A percentile compares a stretch with the other conserved stretches of the same genome.
phyloP scores from a whole-genome alignment of 2,329 filamentous ascomycete species.

The Colletotrichum phormii region DNA sequence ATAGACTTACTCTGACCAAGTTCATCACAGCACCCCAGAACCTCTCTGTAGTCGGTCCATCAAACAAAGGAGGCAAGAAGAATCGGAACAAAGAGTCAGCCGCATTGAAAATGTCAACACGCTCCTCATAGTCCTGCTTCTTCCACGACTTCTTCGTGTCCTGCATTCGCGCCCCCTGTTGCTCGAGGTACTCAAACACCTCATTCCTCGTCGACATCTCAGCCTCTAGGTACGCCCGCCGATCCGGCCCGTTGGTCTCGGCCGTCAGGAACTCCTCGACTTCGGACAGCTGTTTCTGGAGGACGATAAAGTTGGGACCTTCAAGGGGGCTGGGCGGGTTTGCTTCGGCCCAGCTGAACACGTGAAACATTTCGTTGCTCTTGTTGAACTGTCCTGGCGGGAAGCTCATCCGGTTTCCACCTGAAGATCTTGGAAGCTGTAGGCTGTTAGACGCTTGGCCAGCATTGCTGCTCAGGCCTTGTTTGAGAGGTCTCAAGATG shows the following conservation, averaged over 20 bases:
- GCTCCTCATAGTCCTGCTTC: constrained; percentile 47
- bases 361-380: constrained; percentile 29
- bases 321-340: constrained; percentile 7
- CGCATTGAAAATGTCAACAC: constrained; percentile 54
- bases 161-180: constrained; percentile 16
- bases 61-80: constrained; percentile 52
- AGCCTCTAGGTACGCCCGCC: constrained; percentile 22
- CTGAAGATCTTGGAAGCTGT: neutral
- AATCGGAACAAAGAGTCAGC: constrained; percentile 54
- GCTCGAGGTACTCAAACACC: constrained; percentile 42
- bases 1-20: constrained; percentile 43
- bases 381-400: constrained; percentile 11
- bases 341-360: constrained; percentile 31
- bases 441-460: neutral
- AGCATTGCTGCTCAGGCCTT: neutral
- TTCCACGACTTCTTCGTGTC: constrained; percentile 19
- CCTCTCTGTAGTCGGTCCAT: constrained; percentile 52
- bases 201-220: constrained; percentile 40
- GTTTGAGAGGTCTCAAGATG: constrained; percentile 14
- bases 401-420: constrained; percentile 19
- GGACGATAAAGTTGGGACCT: constrained; percentile 28
- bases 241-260: constrained; percentile 26
- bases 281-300: constrained; percentile 29
- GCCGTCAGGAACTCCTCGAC: constrained; percentile 28
- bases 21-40: constrained; percentile 57